Percentiles rank a stretch among this genome's conserved stretches.
Evolutionary conservation across 2,329 filamentous ascomycete species (phyloP).

Genomic region (Penicillium hesseltinei): DNA sequence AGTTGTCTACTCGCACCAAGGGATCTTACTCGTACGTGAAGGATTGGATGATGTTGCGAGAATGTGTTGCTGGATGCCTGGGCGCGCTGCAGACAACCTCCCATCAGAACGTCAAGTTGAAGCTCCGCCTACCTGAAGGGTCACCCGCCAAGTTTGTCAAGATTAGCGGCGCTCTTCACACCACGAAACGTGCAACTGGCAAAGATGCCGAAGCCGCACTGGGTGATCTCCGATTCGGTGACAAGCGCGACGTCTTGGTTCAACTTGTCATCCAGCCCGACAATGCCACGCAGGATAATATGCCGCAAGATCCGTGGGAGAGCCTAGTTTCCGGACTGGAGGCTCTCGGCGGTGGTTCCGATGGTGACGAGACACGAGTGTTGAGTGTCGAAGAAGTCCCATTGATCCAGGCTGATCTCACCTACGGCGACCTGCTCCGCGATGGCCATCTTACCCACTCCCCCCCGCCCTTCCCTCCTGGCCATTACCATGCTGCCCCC

Average conservation of each 20-base stretch:
- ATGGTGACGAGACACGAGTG: slow-evolving; percentile 78
- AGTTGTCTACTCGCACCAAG: slow-evolving; percentile 91
- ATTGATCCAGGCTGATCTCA: slow-evolving; percentile 89
- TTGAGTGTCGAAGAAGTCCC: slow-evolving; percentile 92
- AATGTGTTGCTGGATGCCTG: slow-evolving; percentile 90
- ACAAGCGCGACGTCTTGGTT: slow-evolving; percentile 91
- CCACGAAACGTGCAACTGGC: slow-evolving; percentile 92
- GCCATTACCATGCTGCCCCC: slow-evolving; percentile 90
- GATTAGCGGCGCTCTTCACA: slow-evolving; percentile 92
- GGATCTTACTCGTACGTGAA: slow-evolving; percentile 98
- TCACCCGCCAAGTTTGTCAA: slow-evolving; percentile 98
- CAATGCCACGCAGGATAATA: slow-evolving; percentile 73
- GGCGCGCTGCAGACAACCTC: slow-evolving; percentile 89
- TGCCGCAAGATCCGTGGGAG: slow-evolving; percentile 95
- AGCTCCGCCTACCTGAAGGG: slow-evolving; percentile 88
- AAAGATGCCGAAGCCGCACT: slow-evolving; percentile 89
- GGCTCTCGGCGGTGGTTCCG: slow-evolving; percentile 81
- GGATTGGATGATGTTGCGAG: slow-evolving; percentile 99
- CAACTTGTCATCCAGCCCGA: slow-evolving; percentile 92
- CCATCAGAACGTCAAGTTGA: slow-evolving; percentile 97
- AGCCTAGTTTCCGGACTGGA: slow-evolving; percentile 94
- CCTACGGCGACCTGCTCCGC: slow-evolving; percentile 87
- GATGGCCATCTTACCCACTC: slow-evolving; percentile 84
- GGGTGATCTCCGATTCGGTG: slow-evolving; percentile 89
- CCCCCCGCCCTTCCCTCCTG: slow-evolving; percentile 82